Evolutionary conservation across 2,329 filamentous ascomycete species (phyloP).

Genomic region (Aspergillus arachidicola): DNA sequence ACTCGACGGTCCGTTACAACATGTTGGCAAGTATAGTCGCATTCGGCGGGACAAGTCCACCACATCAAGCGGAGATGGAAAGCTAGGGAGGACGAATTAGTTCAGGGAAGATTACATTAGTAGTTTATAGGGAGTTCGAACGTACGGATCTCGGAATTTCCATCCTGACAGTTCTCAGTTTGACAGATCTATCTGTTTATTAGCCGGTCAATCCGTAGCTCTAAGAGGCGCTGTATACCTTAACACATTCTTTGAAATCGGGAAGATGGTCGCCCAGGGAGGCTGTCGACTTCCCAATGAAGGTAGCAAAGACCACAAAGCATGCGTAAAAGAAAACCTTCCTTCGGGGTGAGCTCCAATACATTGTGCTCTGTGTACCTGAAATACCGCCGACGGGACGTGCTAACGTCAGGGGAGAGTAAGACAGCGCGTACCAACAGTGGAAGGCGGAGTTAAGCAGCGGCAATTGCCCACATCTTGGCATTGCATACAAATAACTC

Average conservation of each 20-base stretch:
- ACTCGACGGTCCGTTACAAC: slow-evolving; percentile 77
- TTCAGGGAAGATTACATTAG: not conserved
- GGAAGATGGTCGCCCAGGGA: slow-evolving; percentile 83
- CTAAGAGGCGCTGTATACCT: slow-evolving; percentile 57
- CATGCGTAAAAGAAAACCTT: slow-evolving; percentile 29
- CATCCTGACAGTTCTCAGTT: slow-evolving; percentile 73
- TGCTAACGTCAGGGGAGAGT: slow-evolving; percentile 17
- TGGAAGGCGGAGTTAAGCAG: slow-evolving; percentile 19
- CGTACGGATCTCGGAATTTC: slow-evolving; percentile 72
- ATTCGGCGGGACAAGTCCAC: slow-evolving; percentile 91
- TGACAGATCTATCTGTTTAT: slow-evolving; percentile 68
- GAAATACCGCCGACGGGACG: slow-evolving; percentile 10
- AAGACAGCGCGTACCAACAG: slow-evolving; percentile 7
- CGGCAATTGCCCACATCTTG: slow-evolving; percentile 6
- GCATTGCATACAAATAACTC: not conserved
- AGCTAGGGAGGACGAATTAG: slow-evolving; percentile 55
- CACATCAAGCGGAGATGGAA: slow-evolving; percentile 81
- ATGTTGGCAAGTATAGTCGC: slow-evolving; percentile 97
- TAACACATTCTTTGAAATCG: slow-evolving; percentile 83
- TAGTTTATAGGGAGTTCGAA: slow-evolving; percentile 10
- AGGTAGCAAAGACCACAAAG: slow-evolving; percentile 35
- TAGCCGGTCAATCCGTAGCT: slow-evolving; percentile 14
- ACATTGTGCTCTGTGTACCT: slow-evolving; percentile 30
- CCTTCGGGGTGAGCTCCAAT: slow-evolving; percentile 22
- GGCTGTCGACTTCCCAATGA: slow-evolving; percentile 55